Percentiles rank a stretch among this genome's conserved stretches.
Evolutionary conservation across 208 protist species (phyloP).

Genomic region (Jaenimonas drosophilae): DNA sequence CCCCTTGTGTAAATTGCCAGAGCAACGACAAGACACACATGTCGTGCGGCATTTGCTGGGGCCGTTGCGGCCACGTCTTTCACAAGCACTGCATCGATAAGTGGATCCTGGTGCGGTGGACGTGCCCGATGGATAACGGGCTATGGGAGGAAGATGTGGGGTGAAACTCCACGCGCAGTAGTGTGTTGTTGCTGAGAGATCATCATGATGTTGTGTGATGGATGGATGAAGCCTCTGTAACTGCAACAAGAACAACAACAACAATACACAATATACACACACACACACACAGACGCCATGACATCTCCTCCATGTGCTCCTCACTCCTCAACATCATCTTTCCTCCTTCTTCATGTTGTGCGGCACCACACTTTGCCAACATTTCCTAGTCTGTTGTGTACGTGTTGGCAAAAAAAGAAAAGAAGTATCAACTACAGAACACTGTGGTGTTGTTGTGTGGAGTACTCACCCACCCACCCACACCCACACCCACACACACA

Average conservation of each 20-base stretch:
- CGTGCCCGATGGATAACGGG: constrained; percentile 95
- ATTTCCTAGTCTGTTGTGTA: no score
- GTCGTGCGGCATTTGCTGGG: constrained; percentile 95
- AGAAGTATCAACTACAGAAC: no score
- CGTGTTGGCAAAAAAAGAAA: no score
- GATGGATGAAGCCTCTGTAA: no score
- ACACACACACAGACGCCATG: constrained; percentile 1
- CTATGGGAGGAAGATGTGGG: constrained; percentile 89
- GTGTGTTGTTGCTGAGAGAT: no score
- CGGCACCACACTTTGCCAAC: no score
- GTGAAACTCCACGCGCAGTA: constrained; percentile 26
- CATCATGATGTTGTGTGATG: background rate
- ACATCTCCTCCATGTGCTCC: background rate
- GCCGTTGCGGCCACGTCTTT: constrained; percentile 97
- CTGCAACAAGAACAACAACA: no score
- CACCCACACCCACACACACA: no score
- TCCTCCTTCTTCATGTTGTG: constrained; percentile 4
- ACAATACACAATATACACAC: constrained; percentile 4
- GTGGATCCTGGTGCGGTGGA: constrained; percentile 96
- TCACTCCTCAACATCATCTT: background rate
- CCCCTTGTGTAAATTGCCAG: constrained; percentile 96
- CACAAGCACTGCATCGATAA: constrained; percentile 98
- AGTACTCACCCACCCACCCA: no score
- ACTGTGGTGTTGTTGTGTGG: no score
- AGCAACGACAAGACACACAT: constrained; percentile 39